Evolutionary conservation across 495 filamentous ascomycete genomes (phyloP).

Genomic region (Alectoria sarmentosa): DNA sequence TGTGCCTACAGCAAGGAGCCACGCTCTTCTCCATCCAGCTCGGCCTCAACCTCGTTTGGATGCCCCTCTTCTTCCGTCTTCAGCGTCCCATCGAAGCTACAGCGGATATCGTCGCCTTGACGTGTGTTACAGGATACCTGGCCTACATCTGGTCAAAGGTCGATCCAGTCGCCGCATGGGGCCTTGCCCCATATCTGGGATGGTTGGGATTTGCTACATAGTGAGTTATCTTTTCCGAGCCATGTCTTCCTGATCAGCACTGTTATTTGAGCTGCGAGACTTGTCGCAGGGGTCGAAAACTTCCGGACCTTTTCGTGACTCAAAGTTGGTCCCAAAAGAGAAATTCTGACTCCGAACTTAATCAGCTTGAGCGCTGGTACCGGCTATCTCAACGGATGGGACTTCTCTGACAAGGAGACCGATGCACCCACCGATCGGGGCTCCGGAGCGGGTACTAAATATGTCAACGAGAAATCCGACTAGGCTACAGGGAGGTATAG

Average conservation of each 20-base stretch:
- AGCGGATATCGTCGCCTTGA: slow-evolving; percentile 64
- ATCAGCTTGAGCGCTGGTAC: slow-evolving; percentile 59
- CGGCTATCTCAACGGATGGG: slow-evolving; percentile 73
- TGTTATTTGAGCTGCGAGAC: no score
- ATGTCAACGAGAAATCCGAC: slow-evolving; percentile 35
- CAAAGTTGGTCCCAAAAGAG: no score
- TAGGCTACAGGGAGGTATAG: slow-evolving; percentile 7
- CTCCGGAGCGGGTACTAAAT: slow-evolving; percentile 29
- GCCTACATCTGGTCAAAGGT: slow-evolving; percentile 66
- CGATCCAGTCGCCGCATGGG: slow-evolving; percentile 63
- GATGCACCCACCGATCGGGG: slow-evolving; percentile 19
- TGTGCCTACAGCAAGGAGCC: slow-evolving; percentile 46
- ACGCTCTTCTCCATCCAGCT: slow-evolving; percentile 82
- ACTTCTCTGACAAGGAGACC: slow-evolving; percentile 44
- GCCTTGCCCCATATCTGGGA: slow-evolving; percentile 66
- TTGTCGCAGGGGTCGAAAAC: no score
- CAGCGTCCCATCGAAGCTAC: slow-evolving; percentile 65
- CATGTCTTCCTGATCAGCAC: no score
- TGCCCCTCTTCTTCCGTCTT: slow-evolving; percentile 83
- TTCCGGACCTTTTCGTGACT: no score
- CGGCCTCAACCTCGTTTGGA: slow-evolving; percentile 78
- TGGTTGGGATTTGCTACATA: slow-evolving; percentile 87
- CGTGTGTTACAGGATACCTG: slow-evolving; percentile 61
- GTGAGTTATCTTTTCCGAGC: no score
- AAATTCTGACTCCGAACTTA: no score